phyloP scores from a whole-genome alignment of 179 eudicot genomes.

The Nepenthes alata region DNA sequence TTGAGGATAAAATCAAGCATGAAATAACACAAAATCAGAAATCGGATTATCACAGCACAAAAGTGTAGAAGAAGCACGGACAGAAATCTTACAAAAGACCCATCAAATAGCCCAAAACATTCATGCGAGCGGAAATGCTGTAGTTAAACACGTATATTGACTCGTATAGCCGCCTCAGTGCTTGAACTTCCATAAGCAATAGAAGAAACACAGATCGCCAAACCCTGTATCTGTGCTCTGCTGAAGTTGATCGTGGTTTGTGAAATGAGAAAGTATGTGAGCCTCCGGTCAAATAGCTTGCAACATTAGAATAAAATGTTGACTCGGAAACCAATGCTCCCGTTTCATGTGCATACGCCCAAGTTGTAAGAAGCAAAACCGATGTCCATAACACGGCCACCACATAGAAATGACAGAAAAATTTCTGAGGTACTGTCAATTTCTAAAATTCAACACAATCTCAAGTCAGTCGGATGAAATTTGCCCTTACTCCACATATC shows the following conservation, averaged over 20 bases:
- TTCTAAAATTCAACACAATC: constrained; percentile 36
- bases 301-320: constrained; percentile 38
- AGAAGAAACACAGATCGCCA: constrained; percentile 72
- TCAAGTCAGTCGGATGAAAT: constrained; percentile 6
- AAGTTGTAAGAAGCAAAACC: constrained; percentile 46
- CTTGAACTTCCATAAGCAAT: constrained; percentile 80
- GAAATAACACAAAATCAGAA: neutral
- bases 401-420: constrained; percentile 71
- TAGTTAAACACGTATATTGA: constrained; percentile 62
- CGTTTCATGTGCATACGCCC: constrained; percentile 51
- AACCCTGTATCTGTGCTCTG: constrained; percentile 26
- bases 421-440: constrained; percentile 65
- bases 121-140: constrained; percentile 72
- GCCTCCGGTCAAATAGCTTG: constrained; percentile 57
- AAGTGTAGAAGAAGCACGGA: neutral
- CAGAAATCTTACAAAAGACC: constrained; percentile 63
- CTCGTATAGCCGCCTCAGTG: constrained; percentile 59
- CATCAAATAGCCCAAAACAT: constrained; percentile 56
- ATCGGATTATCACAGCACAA: neutral
- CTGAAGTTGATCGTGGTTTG: constrained; percentile 18
- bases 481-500: neutral
- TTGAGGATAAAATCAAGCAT: neutral
- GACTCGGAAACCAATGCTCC: constrained; percentile 34
- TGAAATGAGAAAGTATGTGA: constrained; percentile 35
- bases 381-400: constrained; percentile 75